phyloP scores from a whole-genome alignment of 441 rosid species.

The Biscutella auriculata region DNA sequence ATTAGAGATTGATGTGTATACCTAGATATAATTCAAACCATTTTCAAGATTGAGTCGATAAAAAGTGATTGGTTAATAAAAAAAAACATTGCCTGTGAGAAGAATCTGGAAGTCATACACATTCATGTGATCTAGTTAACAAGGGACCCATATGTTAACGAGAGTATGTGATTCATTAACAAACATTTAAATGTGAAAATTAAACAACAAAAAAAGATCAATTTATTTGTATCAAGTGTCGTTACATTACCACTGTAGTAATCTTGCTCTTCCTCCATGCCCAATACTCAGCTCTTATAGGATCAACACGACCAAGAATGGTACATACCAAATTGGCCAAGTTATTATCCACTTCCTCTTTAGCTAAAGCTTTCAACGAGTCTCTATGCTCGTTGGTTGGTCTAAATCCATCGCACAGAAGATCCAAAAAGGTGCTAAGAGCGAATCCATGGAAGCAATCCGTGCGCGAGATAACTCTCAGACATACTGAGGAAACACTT shows the following conservation, averaged over 20 bases:
- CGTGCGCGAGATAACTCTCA: conserved; percentile 33
- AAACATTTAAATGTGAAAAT: neutral
- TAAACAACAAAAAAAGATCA: neutral
- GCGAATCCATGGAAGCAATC: conserved; percentile 52
- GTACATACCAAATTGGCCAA: conserved; percentile 50
- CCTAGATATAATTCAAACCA: too few species aligned
- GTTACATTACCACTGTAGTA: conserved; percentile 11
- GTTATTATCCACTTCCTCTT: conserved; percentile 26
- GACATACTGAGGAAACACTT: conserved; percentile 48
- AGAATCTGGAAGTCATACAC: too few species aligned
- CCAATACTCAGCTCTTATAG: conserved; percentile 74
- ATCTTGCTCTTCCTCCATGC: conserved; percentile 64
- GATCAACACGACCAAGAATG: conserved; percentile 48
- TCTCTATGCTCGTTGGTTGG: conserved; percentile 56
- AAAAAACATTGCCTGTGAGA: too few species aligned
- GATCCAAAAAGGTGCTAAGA: conserved; percentile 62
- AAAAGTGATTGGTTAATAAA: too few species aligned
- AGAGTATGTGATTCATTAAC: neutral
- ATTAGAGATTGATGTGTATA: too few species aligned
- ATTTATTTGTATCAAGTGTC: neutral
- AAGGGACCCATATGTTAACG: neutral
- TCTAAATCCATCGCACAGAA: conserved; percentile 51
- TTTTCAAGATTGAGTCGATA: too few species aligned
- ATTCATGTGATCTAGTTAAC: too few species aligned
- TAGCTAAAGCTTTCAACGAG: conserved; percentile 39